Evolutionary conservation across 306 rosid genomes (phyloP).

Genomic region (Dalbergia cultrata): DNA sequence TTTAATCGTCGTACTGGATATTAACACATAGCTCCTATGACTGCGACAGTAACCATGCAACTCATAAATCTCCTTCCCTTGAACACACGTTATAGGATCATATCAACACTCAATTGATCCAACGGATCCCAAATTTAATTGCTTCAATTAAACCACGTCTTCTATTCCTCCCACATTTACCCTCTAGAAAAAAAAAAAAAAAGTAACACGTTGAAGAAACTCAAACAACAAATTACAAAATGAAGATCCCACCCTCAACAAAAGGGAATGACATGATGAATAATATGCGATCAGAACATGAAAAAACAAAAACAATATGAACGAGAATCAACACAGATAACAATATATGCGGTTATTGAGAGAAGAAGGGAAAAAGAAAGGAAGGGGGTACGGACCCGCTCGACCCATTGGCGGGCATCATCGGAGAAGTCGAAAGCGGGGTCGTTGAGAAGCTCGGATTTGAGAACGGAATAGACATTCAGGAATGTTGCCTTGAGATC

Average conservation of each 20-base stretch:
- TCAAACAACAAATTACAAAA: neutral
- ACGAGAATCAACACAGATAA: too few species aligned
- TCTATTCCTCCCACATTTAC: neutral
- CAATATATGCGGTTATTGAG: too few species aligned
- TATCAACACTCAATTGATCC: neutral
- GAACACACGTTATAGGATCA: neutral
- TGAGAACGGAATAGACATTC: constrained; percentile 74
- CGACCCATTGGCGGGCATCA: constrained; percentile 77
- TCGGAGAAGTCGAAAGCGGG: constrained; percentile 79
- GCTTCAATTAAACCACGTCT: constrained; percentile 2
- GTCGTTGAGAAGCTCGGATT: constrained; percentile 76
- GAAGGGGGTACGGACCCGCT: constrained; percentile 52
- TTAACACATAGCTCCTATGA: too few species aligned
- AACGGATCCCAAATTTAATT: neutral
- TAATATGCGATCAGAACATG: neutral
- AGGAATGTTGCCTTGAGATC: constrained; percentile 78
- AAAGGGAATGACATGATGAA: neutral
- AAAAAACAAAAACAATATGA: neutral
- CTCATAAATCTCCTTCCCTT: neutral
- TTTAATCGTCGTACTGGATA: too few species aligned
- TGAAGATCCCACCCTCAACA: neutral
- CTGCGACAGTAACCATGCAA: neutral
- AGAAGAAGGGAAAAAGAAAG: too few species aligned
- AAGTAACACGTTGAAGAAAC: neutral
- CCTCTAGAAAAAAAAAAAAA: neutral